These are phyloP conservation scores for Ceratobasidium sp. DNA, from an alignment of 1,284 basidiomycete species.

Conservation along the genomic window DNA sequence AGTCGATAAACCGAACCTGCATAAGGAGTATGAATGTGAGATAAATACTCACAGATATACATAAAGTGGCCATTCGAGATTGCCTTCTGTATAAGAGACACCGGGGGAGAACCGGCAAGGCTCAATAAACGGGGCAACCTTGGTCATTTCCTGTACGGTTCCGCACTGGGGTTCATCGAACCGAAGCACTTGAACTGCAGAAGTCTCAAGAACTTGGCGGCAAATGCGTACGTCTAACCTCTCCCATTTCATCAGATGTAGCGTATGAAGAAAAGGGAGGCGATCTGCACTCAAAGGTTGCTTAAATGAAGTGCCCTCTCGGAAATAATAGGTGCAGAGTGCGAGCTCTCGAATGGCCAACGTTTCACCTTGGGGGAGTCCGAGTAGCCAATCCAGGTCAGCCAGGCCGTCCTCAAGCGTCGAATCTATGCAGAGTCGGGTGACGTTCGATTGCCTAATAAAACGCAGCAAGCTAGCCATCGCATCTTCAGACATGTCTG, in stretches of 20 bases:
- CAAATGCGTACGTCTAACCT: neutral
- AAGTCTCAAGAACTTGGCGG: neutral
- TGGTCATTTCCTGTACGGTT: neutral
- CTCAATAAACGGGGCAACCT: neutral
- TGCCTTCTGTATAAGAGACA: neutral
- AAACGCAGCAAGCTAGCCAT: neutral
- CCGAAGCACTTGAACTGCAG: neutral
- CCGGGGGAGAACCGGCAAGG: neutral
- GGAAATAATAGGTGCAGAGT: neutral
- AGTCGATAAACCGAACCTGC: no score
- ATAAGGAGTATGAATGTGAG: no score
- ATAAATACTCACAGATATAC: no score
- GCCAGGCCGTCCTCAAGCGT: neutral
- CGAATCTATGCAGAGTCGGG: neutral
- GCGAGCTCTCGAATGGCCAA: neutral
- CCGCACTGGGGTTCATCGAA: neutral
- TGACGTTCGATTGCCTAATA: neutral
- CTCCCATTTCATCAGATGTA: neutral
- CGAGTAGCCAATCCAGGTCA: neutral
- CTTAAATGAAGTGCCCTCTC: neutral
- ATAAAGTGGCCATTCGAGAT: constrained; percentile 5
- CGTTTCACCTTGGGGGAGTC: neutral
- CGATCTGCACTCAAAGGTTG: neutral
- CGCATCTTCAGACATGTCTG: neutral
- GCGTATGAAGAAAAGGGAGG: neutral